Evolutionary conservation across 345 rosid genomes (phyloP), one percentile per base, ranked within the genome.

Genomic region (Populus simonii): DNA sequence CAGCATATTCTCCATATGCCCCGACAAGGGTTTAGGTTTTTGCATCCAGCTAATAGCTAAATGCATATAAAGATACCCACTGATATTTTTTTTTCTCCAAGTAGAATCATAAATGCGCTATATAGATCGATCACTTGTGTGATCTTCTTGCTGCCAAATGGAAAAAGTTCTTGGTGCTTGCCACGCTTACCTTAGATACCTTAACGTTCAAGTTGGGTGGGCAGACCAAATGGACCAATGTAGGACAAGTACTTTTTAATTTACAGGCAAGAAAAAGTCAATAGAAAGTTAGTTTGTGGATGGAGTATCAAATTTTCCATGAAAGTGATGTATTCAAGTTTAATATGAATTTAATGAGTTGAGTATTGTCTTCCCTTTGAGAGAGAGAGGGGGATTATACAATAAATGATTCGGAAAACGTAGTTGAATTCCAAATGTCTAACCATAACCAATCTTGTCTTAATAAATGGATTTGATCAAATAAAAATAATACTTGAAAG

Each of bases 181-280:
- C 63, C 63, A n/a, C 63, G 29, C 63, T 59, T 27, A n/a, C 15
- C 63, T 9, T 23, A n/a, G 29, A 59, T 59, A 59, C 63, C 29
- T 59, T 59, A 59, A 59, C 63, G 63, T 59, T 59, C 63, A 59
- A 59, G 63, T 59, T 59, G 63, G 63, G 63, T 59, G 63, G 63
- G 63, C 63, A 23, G 63, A 59, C 63, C 63, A 59, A 10, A 23
- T 53, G 59, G 59, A 53, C 23, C 59, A 53, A 53, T 22, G 63
- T 1, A 9, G 29, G 63, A 59, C 29, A 59, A n/a, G 29, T 9
- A 3, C 29, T 1, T 59, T 59, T 59, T 59, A 59, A 59, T 59
- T 59, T 59, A n/a, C 15, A n/a, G 13, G 63, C 13, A n/a, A 23
- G 63, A 59, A 10, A 57, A 59, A n/a, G 63, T 59, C 63, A n/a